phyloP scores from a whole-genome alignment of 257 asterid species.

The Fraxinus excelsior region DNA sequence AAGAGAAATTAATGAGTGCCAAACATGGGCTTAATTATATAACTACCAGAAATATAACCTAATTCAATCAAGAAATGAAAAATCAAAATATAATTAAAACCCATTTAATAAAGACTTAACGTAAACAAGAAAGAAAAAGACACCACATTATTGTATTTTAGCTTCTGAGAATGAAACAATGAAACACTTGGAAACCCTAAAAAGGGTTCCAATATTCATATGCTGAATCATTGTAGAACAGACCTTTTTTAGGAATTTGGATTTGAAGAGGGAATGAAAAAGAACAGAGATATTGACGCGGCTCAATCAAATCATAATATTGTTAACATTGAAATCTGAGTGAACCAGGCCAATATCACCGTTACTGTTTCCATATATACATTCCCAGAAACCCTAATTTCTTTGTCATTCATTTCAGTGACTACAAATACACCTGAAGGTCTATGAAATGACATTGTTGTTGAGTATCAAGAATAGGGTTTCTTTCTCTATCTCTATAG shows the following conservation, averaged over 20 bases:
- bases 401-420: background rate
- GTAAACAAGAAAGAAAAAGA: background rate
- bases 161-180: background rate
- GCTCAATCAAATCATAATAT: slow-evolving; percentile 45
- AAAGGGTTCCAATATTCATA: background rate
- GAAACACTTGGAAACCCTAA: background rate
- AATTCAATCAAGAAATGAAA: background rate
- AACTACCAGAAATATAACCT: too few species aligned
- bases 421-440: background rate
- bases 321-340: background rate
- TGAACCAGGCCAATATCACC: background rate
- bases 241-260: background rate
- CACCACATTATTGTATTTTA: too few species aligned
- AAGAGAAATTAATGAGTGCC: too few species aligned
- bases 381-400: background rate
- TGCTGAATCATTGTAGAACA: background rate
- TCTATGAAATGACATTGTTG: background rate
- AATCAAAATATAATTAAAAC: background rate
- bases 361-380: background rate
- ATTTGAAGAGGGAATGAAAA: slow-evolving; percentile 29
- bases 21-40: background rate
- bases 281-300: slow-evolving; percentile 53
- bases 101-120: too few species aligned
- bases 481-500: background rate
- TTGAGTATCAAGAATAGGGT: background rate